A percentile compares a stretch with the other conserved stretches of the same genome.
Evolutionary conservation across 495 filamentous ascomycete species (phyloP).

Genomic region (Talaromyces ruber): DNA sequence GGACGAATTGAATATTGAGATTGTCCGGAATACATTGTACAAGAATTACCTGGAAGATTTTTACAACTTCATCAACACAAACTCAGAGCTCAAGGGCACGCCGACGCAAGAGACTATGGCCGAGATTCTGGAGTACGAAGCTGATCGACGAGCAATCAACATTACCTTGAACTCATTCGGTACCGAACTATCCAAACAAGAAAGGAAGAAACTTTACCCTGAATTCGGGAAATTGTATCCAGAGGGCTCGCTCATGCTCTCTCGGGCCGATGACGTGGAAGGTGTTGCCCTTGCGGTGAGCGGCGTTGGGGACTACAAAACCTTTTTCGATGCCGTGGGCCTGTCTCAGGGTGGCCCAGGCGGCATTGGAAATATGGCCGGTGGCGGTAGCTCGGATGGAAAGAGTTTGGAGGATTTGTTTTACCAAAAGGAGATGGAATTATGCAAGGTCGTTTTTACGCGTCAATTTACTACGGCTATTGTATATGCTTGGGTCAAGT

Average conservation of each 20-base stretch:
- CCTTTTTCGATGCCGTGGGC: constrained; percentile 87
- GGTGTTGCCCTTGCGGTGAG: constrained; percentile 88
- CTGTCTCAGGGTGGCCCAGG: constrained; percentile 60
- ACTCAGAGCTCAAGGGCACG: constrained; percentile 76
- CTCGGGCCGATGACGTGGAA: constrained; percentile 90
- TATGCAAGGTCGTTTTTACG: constrained; percentile 90
- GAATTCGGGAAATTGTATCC: constrained; percentile 84
- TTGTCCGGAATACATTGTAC: constrained; percentile 96
- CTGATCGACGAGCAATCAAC: constrained; percentile 93
- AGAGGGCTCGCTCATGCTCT: constrained; percentile 90
- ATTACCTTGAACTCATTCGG: constrained; percentile 99
- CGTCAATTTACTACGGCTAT: constrained; percentile 92
- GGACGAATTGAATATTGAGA: constrained; percentile 99
- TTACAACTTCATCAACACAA: constrained; percentile 77
- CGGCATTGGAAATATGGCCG: constrained; percentile 74
- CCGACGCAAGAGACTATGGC: constrained; percentile 91
- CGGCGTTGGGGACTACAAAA: constrained; percentile 83
- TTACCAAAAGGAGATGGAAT: constrained; percentile 99
- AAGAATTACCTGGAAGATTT: constrained; percentile 99
- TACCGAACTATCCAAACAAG: constrained; percentile 87
- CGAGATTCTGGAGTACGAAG: constrained; percentile 93
- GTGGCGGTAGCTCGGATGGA: constrained; percentile 64
- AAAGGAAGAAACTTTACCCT: constrained; percentile 94
- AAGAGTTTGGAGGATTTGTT: constrained; percentile 96
- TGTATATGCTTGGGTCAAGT: constrained; percentile 96